A percentile compares a stretch with the other conserved stretches of the same genome.
Conservation (phyloP, 2,329 filamentous ascomycete species). For the Calonectria montana region DNA sequence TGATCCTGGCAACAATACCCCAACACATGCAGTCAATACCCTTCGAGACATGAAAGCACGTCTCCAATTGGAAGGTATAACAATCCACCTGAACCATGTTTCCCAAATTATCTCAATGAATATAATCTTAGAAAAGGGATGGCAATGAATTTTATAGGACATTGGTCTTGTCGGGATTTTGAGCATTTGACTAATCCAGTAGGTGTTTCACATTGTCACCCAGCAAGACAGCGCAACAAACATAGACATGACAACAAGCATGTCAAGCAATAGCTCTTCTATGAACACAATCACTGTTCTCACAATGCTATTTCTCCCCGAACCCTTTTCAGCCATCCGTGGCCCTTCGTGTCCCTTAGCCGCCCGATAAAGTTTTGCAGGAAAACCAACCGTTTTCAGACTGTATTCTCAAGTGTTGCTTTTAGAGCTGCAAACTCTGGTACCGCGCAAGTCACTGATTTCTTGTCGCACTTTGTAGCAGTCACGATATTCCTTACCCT, state of each 20-base stretch:
- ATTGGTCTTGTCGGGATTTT: not conserved
- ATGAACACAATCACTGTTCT: not conserved
- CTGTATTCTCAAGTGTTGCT: conserved; percentile 5
- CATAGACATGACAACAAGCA: not conserved
- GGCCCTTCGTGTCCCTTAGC: not conserved
- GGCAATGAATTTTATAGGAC: not conserved
- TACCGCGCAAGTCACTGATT: not conserved
- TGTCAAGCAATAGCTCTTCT: not conserved
- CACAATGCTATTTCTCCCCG: not conserved
- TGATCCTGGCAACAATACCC: not conserved
- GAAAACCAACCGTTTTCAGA: not conserved
- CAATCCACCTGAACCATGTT: not conserved
- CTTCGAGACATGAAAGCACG: not conserved
- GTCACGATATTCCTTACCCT: not conserved
- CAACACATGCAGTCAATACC: not conserved
- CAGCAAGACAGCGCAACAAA: not conserved
- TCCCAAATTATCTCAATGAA: not conserved
- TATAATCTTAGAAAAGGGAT: not conserved
- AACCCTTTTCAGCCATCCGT: not conserved
- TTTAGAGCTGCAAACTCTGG: conserved; percentile 2
- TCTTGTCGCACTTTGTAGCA: not conserved
- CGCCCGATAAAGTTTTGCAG: not conserved
- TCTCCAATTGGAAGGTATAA: not conserved
- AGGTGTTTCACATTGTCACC: not conserved
- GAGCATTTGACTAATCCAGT: not conserved